Conservation (phyloP, 225 moss, liverwort and hornwort genomes). For the Polytrichum formosum region DNA sequence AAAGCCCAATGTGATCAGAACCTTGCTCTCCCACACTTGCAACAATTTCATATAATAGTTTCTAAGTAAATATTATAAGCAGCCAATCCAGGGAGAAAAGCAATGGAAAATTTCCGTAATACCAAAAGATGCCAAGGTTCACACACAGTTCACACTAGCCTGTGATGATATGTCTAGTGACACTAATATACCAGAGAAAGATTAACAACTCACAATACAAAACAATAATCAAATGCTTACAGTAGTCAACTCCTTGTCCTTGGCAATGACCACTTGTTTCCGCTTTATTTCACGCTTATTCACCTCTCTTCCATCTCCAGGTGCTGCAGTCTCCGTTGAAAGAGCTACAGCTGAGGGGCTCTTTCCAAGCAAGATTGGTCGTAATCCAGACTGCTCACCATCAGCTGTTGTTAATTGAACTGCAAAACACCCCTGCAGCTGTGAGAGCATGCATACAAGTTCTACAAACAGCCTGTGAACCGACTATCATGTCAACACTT, state of each 20-base stretch:
- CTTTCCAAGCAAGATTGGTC: slow-evolving; percentile 28
- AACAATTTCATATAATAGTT: too few species aligned
- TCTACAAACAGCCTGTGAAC: too few species aligned
- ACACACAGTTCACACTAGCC: slow-evolving; percentile 9
- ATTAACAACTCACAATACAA: too few species aligned
- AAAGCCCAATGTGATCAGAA: too few species aligned
- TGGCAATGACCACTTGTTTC: slow-evolving; percentile 51
- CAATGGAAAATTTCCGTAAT: too few species aligned
- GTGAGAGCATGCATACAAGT: not conserved
- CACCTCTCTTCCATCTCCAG: slow-evolving; percentile 54
- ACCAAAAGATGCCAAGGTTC: not conserved
- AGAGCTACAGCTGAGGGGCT: slow-evolving; percentile 12
- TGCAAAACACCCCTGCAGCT: slow-evolving; percentile 18
- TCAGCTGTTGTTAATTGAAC: slow-evolving; percentile 32
- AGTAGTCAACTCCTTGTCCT: slow-evolving; percentile 36
- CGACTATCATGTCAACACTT: too few species aligned
- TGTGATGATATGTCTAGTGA: not conserved
- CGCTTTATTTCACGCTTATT: slow-evolving; percentile 61
- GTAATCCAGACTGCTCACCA: slow-evolving; percentile 37
- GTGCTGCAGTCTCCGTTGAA: slow-evolving; percentile 21
- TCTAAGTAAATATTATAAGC: too few species aligned
- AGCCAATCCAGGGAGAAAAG: too few species aligned
- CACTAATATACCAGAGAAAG: too few species aligned
- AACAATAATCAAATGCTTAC: slow-evolving; percentile 16
- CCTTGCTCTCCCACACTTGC: too few species aligned